Evolutionary conservation across 2,329 filamentous ascomycete species (phyloP), one percentile per base, ranked within the genome.

Genomic region (Cercospora zeina): DNA sequence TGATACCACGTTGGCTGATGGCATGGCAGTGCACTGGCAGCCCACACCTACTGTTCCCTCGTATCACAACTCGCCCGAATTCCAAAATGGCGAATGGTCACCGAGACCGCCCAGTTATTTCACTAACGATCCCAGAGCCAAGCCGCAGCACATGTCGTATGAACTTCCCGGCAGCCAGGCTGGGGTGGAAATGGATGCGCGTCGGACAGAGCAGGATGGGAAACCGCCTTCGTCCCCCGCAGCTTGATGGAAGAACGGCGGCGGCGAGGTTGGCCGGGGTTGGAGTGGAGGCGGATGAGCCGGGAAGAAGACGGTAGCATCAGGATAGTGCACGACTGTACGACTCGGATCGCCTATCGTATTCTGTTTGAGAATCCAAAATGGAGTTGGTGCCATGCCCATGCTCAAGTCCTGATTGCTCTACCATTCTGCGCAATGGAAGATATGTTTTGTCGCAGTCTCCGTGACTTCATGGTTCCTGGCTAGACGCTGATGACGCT

Each of bases 121-220:
- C 50, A 62, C 55, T 24, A 55, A 55, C 33, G 59, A 61, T 36
- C 45, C 56, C n/a, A 51, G 56, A 57, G 42, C 55, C 37, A 36
- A 45, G 21, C 49, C 42, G 30, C 47, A 45, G 11, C 49, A 61
- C 8, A 34, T 58, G 11, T 61, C 62, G 7, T 37, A 63, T 31
- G 59, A 64, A 24, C 37, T 64, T 11, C 62, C 54, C 30, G 62
- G 58, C 7, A 62, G 56, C 16, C 45, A 64, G 33, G 59, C 58
- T 24, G 59, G 58, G 1, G 33, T 62, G 13, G 62, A 64, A 31
- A 64, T 61, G 62, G 62, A 64, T 24, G 47, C 45, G n/a, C 42
- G n/a, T 14, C 24, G 45, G 21, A 14, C 9, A 36, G 56, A 16
- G 10, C 31, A 24, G 45, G 33, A 50, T 19, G 11, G 27, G 13